A percentile compares a stretch with the other conserved stretches of the same genome.
Conservation (phyloP, 305 asterid species). For the Fraxinus dipetala region DNA sequence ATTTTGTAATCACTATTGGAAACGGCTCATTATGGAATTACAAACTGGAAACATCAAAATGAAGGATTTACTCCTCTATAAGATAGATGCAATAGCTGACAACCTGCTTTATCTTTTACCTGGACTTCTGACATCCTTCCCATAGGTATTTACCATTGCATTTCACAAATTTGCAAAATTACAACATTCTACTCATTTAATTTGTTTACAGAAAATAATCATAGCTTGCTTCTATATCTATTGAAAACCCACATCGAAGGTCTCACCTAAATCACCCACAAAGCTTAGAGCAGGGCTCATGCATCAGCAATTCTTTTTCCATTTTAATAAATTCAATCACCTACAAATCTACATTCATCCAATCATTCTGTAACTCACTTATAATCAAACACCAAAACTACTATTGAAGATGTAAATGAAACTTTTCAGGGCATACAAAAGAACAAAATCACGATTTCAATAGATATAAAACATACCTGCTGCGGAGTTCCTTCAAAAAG, state of each 20-base stretch:
- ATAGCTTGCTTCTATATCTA: not conserved
- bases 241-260: not conserved
- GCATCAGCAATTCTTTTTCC: not conserved
- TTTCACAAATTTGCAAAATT: not conserved
- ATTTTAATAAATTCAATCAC: not conserved
- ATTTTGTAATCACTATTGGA: not conserved
- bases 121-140: not conserved
- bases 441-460: not conserved
- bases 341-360: not conserved
- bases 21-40: not conserved
- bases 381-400: not conserved
- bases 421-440: slow-evolving; percentile 16
- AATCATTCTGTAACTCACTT: not conserved
- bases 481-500: slow-evolving; percentile 91
- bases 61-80: not conserved
- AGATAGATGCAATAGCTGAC: not conserved
- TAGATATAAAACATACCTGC: slow-evolving; percentile 43
- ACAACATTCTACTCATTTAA: not conserved
- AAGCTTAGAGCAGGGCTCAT: not conserved
- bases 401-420: not conserved
- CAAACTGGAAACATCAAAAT: not conserved
- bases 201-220: not conserved
- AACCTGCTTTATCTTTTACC: not conserved
- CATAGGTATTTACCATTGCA: not conserved
- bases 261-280: not conserved